A percentile compares a stretch with the other conserved stretches of the same genome.
phyloP scores from a whole-genome alignment of 2,329 filamentous ascomycete genomes.

The Anthostomella pinea region DNA sequence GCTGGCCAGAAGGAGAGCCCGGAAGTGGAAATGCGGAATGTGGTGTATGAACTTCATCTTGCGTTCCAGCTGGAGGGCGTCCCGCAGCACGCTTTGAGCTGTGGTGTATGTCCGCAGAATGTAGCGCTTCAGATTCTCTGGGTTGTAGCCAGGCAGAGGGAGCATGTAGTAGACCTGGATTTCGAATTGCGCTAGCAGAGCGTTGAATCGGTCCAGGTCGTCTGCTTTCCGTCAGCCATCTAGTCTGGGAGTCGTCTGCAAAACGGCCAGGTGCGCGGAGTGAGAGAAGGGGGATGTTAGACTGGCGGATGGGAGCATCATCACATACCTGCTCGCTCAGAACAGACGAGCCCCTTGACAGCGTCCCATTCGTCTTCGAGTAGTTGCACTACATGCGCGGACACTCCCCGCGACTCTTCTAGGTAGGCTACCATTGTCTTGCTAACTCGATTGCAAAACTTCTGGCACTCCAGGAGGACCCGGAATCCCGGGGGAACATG shows the following conservation, averaged over 20 bases:
- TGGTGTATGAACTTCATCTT: slow-evolving; percentile 39
- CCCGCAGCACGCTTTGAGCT: slow-evolving; percentile 43
- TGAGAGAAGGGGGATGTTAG: neutral
- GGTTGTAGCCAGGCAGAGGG: slow-evolving; percentile 38
- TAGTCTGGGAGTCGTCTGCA: no score
- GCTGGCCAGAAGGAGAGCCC: slow-evolving; percentile 43
- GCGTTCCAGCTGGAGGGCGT: slow-evolving; percentile 41
- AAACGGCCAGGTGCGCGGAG: neutral
- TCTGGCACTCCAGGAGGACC: slow-evolving; percentile 47
- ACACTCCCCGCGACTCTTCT: slow-evolving; percentile 44
- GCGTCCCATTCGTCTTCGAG: slow-evolving; percentile 53
- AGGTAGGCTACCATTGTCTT: slow-evolving; percentile 47
- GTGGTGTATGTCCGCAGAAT: slow-evolving; percentile 48
- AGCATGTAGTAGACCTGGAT: slow-evolving; percentile 53
- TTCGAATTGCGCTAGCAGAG: slow-evolving; percentile 49
- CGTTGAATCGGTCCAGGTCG: slow-evolving; percentile 47
- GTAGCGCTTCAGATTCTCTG: slow-evolving; percentile 41
- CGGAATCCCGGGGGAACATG: slow-evolving; percentile 44
- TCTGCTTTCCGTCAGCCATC: slow-evolving; percentile 23
- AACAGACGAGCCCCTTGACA: slow-evolving; percentile 44
- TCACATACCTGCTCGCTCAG: slow-evolving; percentile 43
- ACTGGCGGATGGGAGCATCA: no score
- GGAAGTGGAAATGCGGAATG: slow-evolving; percentile 48
- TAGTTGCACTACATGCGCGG: slow-evolving; percentile 43
- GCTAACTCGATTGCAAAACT: slow-evolving; percentile 48